Evolutionary conservation across 2,329 filamentous ascomycete species (phyloP).

Genomic region (Exophiala alcalophila): DNA sequence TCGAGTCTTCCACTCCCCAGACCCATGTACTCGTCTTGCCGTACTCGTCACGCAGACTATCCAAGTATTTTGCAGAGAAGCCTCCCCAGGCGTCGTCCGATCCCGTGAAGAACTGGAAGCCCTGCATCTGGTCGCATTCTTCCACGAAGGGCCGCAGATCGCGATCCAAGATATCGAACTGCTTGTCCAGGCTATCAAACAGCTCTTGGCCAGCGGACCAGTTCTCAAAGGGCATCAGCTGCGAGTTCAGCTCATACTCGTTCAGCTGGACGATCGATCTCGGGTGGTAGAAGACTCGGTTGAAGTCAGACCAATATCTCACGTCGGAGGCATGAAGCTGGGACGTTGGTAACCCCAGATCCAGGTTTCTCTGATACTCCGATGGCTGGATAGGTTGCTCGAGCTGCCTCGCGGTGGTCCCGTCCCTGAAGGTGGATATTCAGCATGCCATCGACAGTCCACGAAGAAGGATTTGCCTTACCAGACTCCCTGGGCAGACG

Average conservation of each 20-base stretch:
- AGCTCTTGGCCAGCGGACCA: constrained; percentile 72
- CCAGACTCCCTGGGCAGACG: constrained; percentile 44
- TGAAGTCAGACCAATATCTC: constrained; percentile 97
- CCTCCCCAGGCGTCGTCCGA: constrained; percentile 79
- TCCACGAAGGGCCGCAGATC: constrained; percentile 85
- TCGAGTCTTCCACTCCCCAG: constrained; percentile 73
- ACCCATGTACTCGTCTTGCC: constrained; percentile 84
- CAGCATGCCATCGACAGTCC: background rate
- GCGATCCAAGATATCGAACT: constrained; percentile 84
- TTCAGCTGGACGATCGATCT: constrained; percentile 80
- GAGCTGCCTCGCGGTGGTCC: constrained; percentile 58
- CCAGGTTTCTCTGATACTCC: constrained; percentile 75
- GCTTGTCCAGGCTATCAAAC: constrained; percentile 68
- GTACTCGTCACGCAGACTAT: constrained; percentile 83
- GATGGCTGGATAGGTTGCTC: constrained; percentile 65
- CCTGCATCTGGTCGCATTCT: constrained; percentile 90
- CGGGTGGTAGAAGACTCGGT: constrained; percentile 87
- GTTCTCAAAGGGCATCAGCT: constrained; percentile 76
- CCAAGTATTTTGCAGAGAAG: constrained; percentile 69
- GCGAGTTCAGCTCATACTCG: constrained; percentile 80
- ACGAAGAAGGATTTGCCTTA: constrained; percentile 30
- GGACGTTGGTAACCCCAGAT: constrained; percentile 64
- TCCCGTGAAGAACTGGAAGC: constrained; percentile 71
- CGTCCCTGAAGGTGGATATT: constrained; percentile 22
- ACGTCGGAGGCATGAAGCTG: constrained; percentile 67